phyloP scores from a whole-genome alignment of 2,329 filamentous ascomycete species.

The Cadophora sp. region DNA sequence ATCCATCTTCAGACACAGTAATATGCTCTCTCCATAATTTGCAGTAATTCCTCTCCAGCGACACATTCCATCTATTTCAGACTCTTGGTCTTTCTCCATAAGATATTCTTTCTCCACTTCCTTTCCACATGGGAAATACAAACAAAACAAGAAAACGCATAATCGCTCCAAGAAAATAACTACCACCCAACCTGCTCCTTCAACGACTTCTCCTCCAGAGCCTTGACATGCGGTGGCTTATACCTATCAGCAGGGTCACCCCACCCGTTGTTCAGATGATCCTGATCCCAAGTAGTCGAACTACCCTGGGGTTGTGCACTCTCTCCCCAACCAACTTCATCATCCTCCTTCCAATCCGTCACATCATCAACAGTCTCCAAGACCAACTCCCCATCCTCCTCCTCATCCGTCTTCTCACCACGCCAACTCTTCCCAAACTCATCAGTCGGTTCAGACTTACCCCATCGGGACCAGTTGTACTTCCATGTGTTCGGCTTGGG shows the following conservation, averaged over 20 bases:
- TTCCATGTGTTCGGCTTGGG: slow-evolving; percentile 14
- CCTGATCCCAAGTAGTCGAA: not conserved
- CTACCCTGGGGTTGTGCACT: slow-evolving; percentile 3
- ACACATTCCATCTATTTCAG: not conserved
- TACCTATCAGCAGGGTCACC: slow-evolving; percentile 23
- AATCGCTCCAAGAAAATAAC: too few relatives aligned
- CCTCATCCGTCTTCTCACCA: slow-evolving; percentile 3
- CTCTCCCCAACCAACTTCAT: slow-evolving; percentile 12
- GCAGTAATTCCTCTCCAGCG: not conserved
- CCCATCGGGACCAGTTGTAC: not conserved
- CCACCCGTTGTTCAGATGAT: slow-evolving; percentile 12
- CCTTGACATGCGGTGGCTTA: slow-evolving; percentile 35
- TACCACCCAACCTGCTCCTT: slow-evolving; percentile 25
- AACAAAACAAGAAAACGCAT: not conserved
- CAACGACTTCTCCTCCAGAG: slow-evolving; percentile 28
- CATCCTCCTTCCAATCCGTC: slow-evolving; percentile 11
- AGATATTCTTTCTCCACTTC: not conserved
- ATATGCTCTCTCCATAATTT: slow-evolving; percentile 5
- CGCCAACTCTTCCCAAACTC: slow-evolving; percentile 15
- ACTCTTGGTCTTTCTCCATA: slow-evolving; percentile 5
- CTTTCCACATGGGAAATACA: not conserved
- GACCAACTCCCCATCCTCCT: slow-evolving; percentile 20
- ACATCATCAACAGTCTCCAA: slow-evolving; percentile 19
- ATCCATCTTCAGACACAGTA: not conserved
- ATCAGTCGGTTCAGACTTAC: not conserved